Evolutionary conservation across 257 asterid species (phyloP), one percentile per base, ranked within the genome.

Genomic region (Petunia axillaris): DNA sequence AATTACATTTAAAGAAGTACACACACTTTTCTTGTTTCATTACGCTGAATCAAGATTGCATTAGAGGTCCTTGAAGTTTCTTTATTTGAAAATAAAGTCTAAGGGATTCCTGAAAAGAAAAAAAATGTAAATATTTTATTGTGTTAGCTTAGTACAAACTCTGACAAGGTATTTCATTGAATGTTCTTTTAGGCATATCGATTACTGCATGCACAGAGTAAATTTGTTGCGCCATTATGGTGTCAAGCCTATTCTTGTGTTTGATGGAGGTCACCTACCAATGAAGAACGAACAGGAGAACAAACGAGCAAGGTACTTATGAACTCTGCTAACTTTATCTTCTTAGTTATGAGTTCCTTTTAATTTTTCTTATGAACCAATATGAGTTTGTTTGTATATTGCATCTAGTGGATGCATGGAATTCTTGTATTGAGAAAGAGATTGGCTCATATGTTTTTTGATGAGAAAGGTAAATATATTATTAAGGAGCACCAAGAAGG

Each of bases 181-280:
- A 71, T 35, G 58, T 48, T 73, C 39, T 64, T 55, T 55, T n/a
- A 95, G 99, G 97, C 98, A 95, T 81, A 95, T 95, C 36, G 89
- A 87, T 79, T 95, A 95, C 86, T 95, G 99, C 83, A 93, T 95
- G 99, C 96, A 90, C 85, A 89, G 98, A 84, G 99, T 95, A 82
- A 92, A 93, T 84, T 84, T 95, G 91, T 82, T 95, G 79, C 92
- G 96, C 11, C 98, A 95, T 88, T 85, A 85, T 78, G 97, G 97
- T 64, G 88, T 93, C 64, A 95, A 87, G 86, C 97, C 99, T 81
- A 77, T 95, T 78, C 96, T 93, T 78, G 98, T 95, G 78, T 93
- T 95, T 83, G 99, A 95, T 87, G 99, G 99, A 80, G 99, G 99
- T 58, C 90, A 82, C 85, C 83, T 95, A 77, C 97, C 97, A 41